These are phyloP conservation scores for Vachellia pachyceras DNA, from an alignment of 306 rosid species.

Conservation along the genomic window DNA sequence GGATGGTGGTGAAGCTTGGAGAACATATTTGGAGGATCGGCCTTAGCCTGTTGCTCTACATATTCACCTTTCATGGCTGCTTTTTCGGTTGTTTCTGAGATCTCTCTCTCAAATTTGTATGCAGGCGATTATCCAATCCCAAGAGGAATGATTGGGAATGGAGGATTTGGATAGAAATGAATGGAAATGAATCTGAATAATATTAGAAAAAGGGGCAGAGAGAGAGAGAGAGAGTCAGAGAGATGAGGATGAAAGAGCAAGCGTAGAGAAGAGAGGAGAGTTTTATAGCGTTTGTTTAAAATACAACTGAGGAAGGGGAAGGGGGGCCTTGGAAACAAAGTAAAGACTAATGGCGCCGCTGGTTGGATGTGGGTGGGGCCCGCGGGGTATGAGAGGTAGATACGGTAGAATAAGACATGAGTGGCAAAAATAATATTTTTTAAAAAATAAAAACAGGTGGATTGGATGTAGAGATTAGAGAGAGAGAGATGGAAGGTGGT, in stretches of 20 bases:
- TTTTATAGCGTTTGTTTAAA: conserved; percentile 47
- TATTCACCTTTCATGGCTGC: conserved; percentile 69
- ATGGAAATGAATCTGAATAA: neutral
- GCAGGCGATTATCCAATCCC: neutral
- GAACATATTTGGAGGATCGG: conserved; percentile 60
- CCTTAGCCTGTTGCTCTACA: conserved; percentile 50
- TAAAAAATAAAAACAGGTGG: neutral
- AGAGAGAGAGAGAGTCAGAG: neutral
- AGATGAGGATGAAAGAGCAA: neutral
- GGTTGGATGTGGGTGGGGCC: conserved; percentile 60
- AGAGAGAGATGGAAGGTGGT: neutral
- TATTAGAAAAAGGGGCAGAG: neutral
- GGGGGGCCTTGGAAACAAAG: conserved; percentile 78
- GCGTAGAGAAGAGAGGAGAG: neutral
- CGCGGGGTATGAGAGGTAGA: conserved; percentile 30
- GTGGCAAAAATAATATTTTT: neutral
- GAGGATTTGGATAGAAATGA: neutral
- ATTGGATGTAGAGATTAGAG: neutral
- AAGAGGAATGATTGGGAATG: conserved; percentile 34
- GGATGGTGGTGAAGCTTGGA: conserved; percentile 70
- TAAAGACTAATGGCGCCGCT: conserved; percentile 88
- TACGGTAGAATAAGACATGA: neutral
- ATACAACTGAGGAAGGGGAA: neutral
- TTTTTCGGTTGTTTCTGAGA: neutral
- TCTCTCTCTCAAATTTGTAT: no score